Evolutionary conservation across 2,329 filamentous ascomycete species (phyloP).

Genomic region (Hypoxylon sp.): DNA sequence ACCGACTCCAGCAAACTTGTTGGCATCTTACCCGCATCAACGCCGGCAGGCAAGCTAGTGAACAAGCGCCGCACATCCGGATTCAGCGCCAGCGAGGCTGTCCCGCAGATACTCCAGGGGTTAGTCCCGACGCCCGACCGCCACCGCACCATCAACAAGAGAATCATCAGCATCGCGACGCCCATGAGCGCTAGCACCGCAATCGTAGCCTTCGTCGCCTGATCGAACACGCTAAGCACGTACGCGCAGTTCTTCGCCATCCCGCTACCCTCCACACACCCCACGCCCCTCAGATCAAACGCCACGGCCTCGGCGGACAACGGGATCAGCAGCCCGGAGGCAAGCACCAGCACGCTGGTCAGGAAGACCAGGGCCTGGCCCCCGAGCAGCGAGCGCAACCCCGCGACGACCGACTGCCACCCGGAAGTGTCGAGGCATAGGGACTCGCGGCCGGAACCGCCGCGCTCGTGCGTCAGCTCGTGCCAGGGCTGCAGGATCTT

Average conservation of each 20-base stretch:
- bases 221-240: conserved; percentile 50
- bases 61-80: conserved; percentile 43
- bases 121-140: conserved; percentile 54
- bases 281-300: conserved; percentile 50
- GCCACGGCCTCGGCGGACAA: conserved; percentile 52
- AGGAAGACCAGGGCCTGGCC: conserved; percentile 51
- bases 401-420: conserved; percentile 43
- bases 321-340: conserved; percentile 52
- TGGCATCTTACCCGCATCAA: conserved; percentile 33
- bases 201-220: conserved; percentile 48
- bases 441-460: conserved; percentile 54
- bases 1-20: conserved; percentile 39
- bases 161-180: conserved; percentile 47
- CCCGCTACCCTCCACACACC: conserved; percentile 43
- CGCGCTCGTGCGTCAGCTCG: conserved; percentile 51
- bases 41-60: conserved; percentile 43
- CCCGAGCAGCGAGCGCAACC: conserved; percentile 44
- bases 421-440: conserved; percentile 50
- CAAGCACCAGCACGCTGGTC: conserved; percentile 49
- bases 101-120: conserved; percentile 57
- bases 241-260: conserved; percentile 52
- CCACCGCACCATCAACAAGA: conserved; percentile 51
- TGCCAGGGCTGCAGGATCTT: conserved; percentile 57
- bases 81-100: conserved; percentile 51
- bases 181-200: conserved; percentile 53